Conservation (phyloP, 1,284 basidiomycete species). For the Fomitopsis betulina region DNA sequence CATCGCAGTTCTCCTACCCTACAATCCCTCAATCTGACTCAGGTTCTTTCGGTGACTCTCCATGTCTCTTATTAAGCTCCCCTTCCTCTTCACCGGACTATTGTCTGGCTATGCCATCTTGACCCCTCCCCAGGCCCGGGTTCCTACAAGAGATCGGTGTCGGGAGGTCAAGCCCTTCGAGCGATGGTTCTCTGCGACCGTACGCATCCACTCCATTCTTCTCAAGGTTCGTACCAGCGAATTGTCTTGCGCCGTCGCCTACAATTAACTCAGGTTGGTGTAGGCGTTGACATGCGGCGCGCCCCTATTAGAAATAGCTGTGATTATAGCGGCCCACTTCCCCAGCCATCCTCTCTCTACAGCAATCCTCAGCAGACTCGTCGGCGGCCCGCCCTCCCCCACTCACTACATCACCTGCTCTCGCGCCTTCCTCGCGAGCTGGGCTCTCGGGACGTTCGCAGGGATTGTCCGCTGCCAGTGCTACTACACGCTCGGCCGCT, state of each 20-base stretch:
- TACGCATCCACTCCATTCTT: neutral
- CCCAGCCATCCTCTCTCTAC: neutral
- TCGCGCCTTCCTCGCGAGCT: conserved; percentile 4
- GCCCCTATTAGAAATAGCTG: conserved; percentile 2
- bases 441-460: conserved; percentile 1
- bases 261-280: neutral
- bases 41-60: neutral
- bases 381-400: neutral
- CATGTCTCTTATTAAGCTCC: conserved; percentile 5
- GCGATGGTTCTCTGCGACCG: neutral
- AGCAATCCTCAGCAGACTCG: neutral
- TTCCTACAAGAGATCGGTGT: neutral
- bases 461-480: conserved; percentile 4
- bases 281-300: neutral
- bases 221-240: conserved; percentile 1
- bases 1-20: neutral
- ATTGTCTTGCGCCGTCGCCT: neutral
- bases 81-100: neutral
- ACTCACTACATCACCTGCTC: neutral
- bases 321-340: conserved; percentile 4
- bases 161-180: neutral
- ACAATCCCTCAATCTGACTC: neutral
- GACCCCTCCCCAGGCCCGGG: conserved; percentile 1
- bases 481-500: conserved; percentile 8
- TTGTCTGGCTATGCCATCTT: neutral